Evolutionary conservation across 2,329 filamentous ascomycete species (phyloP).

Genomic region (Colletotrichum scovillei): DNA sequence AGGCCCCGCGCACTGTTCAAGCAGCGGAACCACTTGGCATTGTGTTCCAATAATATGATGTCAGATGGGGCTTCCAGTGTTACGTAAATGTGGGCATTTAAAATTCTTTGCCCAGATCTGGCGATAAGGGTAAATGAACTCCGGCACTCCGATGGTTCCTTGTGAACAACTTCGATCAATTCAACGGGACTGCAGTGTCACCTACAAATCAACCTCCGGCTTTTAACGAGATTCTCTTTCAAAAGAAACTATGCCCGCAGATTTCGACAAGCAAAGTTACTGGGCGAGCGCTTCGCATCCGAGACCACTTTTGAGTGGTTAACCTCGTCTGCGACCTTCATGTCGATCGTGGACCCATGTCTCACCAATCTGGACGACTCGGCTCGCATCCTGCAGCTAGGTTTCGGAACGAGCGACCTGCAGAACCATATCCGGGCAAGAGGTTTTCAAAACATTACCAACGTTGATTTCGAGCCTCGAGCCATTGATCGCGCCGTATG

Average conservation of each 20-base stretch:
- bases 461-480: slow-evolving; percentile 62
- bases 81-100: slow-evolving; percentile 29
- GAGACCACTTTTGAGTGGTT: slow-evolving; percentile 63
- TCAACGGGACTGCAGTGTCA: too few species aligned
- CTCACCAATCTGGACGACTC: slow-evolving; percentile 43
- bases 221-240: too few species aligned
- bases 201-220: too few species aligned
- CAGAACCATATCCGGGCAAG: slow-evolving; percentile 57
- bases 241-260: slow-evolving; percentile 32
- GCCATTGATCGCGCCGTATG: slow-evolving; percentile 54
- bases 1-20: neutral
- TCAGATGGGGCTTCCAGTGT: neutral
- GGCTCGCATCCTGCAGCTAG: slow-evolving; percentile 56
- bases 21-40: neutral
- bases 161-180: neutral
- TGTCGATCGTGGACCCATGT: slow-evolving; percentile 51
- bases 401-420: slow-evolving; percentile 62
- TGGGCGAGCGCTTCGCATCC: slow-evolving; percentile 57
- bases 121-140: slow-evolving; percentile 5
- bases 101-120: slow-evolving; percentile 25
- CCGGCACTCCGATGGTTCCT: neutral
- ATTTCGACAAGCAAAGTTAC: slow-evolving; percentile 62
- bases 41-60: slow-evolving; percentile 11
- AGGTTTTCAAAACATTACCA: slow-evolving; percentile 57
- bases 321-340: slow-evolving; percentile 52